Conservation (phyloP, 75 land plant genomes). For the Larix kaempferi region DNA sequence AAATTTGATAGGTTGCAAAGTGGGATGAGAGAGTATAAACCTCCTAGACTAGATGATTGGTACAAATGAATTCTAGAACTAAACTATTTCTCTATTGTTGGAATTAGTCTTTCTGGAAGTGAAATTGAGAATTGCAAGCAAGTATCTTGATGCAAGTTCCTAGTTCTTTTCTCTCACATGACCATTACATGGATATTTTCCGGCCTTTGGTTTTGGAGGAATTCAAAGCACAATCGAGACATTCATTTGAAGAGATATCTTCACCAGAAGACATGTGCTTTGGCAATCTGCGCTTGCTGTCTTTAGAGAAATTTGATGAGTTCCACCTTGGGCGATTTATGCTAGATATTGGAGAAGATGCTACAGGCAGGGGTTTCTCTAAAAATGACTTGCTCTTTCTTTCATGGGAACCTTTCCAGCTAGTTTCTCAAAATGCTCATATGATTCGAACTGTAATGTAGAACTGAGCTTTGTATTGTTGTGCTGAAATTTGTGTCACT, state of each 20-base stretch:
- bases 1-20: constrained; percentile 24
- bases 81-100: constrained; percentile 69
- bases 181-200: constrained; percentile 76
- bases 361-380: constrained; percentile 30
- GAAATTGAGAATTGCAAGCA: constrained; percentile 22
- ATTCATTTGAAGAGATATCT: constrained; percentile 51
- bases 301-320: constrained; percentile 87
- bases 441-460: constrained; percentile 77
- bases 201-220: constrained; percentile 93
- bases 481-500: background rate
- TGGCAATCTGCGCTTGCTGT: constrained; percentile 61
- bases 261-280: constrained; percentile 51
- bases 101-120: constrained; percentile 36
- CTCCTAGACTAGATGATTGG: constrained; percentile 55
- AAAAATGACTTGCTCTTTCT: constrained; percentile 91
- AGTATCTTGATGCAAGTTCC: constrained; percentile 60
- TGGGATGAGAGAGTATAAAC: constrained; percentile 38
- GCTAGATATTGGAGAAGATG: constrained; percentile 49
- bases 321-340: constrained; percentile 73
- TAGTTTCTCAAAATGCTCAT: constrained; percentile 52
- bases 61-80: constrained; percentile 14
- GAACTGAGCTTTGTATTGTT: background rate
- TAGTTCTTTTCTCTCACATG: constrained; percentile 49
- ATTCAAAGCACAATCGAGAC: constrained; percentile 78
- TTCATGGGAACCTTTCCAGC: constrained; percentile 57